phyloP scores from a whole-genome alignment of 2,329 filamentous ascomycete species.

The Sodiomyces alkalinus region DNA sequence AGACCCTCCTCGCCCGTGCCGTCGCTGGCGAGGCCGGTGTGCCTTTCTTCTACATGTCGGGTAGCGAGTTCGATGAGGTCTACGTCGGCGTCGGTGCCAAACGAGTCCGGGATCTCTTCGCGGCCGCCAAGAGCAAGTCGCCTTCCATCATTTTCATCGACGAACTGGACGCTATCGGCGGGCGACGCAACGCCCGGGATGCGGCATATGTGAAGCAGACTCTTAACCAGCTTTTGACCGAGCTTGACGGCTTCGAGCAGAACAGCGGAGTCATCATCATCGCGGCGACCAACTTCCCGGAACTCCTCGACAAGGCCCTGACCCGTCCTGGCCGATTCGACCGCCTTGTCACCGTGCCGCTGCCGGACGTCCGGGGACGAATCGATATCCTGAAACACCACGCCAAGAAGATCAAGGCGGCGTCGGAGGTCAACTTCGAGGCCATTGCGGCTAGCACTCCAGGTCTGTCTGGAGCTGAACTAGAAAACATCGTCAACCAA shows the following conservation, averaged over 20 bases:
- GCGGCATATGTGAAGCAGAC: slow-evolving; percentile 95
- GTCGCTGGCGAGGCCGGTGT: slow-evolving; percentile 95
- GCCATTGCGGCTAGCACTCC: slow-evolving; percentile 76
- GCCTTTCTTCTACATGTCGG: slow-evolving; percentile 99
- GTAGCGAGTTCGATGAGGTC: slow-evolving; percentile 95
- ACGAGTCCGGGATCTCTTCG: slow-evolving; percentile 86
- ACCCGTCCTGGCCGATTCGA: slow-evolving; percentile 97
- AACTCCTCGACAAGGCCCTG: slow-evolving; percentile 85
- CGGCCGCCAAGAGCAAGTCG: slow-evolving; percentile 67
- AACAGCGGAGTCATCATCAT: slow-evolving; percentile 91
- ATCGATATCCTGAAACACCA: slow-evolving; percentile 90
- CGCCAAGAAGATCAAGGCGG: slow-evolving; percentile 75
- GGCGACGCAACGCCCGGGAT: slow-evolving; percentile 83
- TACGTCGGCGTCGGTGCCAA: slow-evolving; percentile 96
- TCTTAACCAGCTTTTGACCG: slow-evolving; percentile 89
- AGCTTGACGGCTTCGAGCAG: slow-evolving; percentile 93
- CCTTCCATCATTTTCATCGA: slow-evolving; percentile 94
- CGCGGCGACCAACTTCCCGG: slow-evolving; percentile 89
- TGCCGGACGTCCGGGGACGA: slow-evolving; percentile 87
- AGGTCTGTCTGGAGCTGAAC: slow-evolving; percentile 85
- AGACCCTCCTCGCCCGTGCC: slow-evolving; percentile 86
- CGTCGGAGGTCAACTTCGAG: slow-evolving; percentile 66
- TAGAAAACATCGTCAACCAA: slow-evolving; percentile 95
- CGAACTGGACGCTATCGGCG: slow-evolving; percentile 85
- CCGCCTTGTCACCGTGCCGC: slow-evolving; percentile 72